Evolutionary conservation across 225 moss, liverwort and hornwort species (phyloP).

Genomic region (Pseudisothecium myosuroides): DNA sequence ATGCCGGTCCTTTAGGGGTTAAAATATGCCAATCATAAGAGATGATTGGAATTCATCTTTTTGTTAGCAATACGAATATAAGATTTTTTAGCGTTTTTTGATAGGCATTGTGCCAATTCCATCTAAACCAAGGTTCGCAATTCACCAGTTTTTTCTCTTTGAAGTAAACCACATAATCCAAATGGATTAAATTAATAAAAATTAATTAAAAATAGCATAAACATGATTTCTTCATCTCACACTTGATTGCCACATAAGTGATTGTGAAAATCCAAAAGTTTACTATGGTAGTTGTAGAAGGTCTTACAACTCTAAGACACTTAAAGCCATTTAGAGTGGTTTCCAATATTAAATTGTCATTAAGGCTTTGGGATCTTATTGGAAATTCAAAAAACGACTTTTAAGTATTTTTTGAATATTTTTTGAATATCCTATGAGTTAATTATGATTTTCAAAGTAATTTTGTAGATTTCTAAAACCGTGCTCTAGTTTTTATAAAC

Average conservation of each 20-base stretch:
- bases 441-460: background rate
- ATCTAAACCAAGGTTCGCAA: rapidly evolving
- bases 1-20: too few relatives aligned
- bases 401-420: too few relatives aligned
- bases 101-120: too few relatives aligned
- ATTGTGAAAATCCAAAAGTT: background rate
- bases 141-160: too few relatives aligned
- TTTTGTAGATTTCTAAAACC: background rate
- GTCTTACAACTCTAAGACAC: background rate
- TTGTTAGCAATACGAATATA: background rate
- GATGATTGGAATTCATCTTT: background rate
- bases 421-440: background rate
- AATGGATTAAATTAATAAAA: too few relatives aligned
- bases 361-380: background rate
- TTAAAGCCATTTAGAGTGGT: background rate
- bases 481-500: background rate
- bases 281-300: background rate
- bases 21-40: background rate
- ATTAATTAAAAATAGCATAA: too few relatives aligned
- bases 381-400: too few relatives aligned
- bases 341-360: background rate
- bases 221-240: background rate
- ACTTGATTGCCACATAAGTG: background rate
- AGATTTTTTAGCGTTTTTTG: background rate
- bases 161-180: rapidly evolving